Percentiles rank a stretch among this genome's conserved stretches.
phyloP scores from a whole-genome alignment of 1,284 basidiomycete species.

The Limonomyces culmigenus region DNA sequence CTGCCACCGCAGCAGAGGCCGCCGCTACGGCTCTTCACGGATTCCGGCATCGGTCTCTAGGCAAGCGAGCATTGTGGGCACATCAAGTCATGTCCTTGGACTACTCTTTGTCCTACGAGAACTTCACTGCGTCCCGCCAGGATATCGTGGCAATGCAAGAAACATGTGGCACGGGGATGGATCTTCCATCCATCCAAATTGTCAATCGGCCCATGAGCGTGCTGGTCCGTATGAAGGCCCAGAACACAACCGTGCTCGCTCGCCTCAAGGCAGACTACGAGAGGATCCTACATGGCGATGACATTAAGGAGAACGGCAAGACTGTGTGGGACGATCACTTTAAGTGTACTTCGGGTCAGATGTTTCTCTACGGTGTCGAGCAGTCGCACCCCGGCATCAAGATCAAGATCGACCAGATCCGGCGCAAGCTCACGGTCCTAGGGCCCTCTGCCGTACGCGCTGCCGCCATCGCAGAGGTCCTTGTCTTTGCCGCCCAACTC shows the following conservation, averaged over 20 bases:
- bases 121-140: not conserved
- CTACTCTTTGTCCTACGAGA: too few species aligned
- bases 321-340: slow-evolving; percentile 51
- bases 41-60: not conserved
- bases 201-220: not conserved
- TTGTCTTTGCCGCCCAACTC: slow-evolving; percentile 25
- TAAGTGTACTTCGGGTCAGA: slow-evolving; percentile 18
- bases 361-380: slow-evolving; percentile 27
- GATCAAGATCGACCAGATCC: slow-evolving; percentile 23
- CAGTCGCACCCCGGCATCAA: slow-evolving; percentile 17
- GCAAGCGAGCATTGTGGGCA: too few species aligned
- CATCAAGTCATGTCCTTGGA: too few species aligned
- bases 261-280: slow-evolving; percentile 41
- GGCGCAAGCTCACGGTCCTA: slow-evolving; percentile 32
- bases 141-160: not conserved
- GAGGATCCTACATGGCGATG: slow-evolving; percentile 38
- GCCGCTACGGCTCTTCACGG: not conserved
- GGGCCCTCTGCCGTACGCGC: slow-evolving; percentile 24
- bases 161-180: not conserved
- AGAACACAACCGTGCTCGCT: slow-evolving; percentile 27
- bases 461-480: slow-evolving; percentile 22
- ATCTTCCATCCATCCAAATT: not conserved
- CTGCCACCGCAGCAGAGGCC: not conserved
- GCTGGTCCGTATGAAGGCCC: slow-evolving; percentile 12
- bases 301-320: slow-evolving; percentile 27